phyloP scores from a whole-genome alignment of 306 rosid genomes.

The Mimosa pudica region DNA sequence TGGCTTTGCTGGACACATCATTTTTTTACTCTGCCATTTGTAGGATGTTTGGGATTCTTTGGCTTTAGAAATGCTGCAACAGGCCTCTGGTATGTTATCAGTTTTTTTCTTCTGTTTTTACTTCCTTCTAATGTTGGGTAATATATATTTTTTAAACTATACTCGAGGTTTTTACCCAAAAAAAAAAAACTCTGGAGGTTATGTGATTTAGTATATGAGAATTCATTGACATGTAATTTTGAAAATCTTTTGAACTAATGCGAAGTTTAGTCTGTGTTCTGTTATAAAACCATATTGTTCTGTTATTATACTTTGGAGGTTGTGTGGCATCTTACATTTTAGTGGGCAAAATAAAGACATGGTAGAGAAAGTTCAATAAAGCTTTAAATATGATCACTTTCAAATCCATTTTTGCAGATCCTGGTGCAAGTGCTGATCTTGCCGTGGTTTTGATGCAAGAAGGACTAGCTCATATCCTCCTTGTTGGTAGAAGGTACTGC shows the following conservation, averaged over 20 bases:
- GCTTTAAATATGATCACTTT: not conserved
- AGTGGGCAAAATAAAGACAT: not conserved
- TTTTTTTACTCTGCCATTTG: slow-evolving; percentile 28
- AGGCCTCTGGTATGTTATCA: slow-evolving; percentile 75
- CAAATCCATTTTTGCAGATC: slow-evolving; percentile 59
- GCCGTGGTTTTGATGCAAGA: slow-evolving; percentile 99
- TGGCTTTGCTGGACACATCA: slow-evolving; percentile 4
- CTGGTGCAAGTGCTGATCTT: slow-evolving; percentile 93
- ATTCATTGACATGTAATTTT: slow-evolving; percentile 4
- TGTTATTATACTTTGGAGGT: too few relatives aligned
- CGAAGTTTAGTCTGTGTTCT: slow-evolving; percentile 14
- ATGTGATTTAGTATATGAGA: slow-evolving; percentile 17
- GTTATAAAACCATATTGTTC: not conserved
- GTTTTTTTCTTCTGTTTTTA: too few relatives aligned
- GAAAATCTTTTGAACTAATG: slow-evolving; percentile 2
- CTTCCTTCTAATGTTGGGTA: too few relatives aligned
- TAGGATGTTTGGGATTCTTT: slow-evolving; percentile 91
- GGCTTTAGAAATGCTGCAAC: slow-evolving; percentile 78
- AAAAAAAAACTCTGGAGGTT: not conserved
- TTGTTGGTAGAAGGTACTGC: slow-evolving; percentile 83
- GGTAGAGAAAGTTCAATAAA: slow-evolving; percentile 14
- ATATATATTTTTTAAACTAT: too few relatives aligned
- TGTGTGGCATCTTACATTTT: slow-evolving; percentile 18
- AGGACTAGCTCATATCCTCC: slow-evolving; percentile 93
- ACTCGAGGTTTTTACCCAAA: too few relatives aligned